These are phyloP conservation scores for Schrenkiella parvula DNA, from an alignment of 345 rosid species.

Conservation along the genomic window DNA sequence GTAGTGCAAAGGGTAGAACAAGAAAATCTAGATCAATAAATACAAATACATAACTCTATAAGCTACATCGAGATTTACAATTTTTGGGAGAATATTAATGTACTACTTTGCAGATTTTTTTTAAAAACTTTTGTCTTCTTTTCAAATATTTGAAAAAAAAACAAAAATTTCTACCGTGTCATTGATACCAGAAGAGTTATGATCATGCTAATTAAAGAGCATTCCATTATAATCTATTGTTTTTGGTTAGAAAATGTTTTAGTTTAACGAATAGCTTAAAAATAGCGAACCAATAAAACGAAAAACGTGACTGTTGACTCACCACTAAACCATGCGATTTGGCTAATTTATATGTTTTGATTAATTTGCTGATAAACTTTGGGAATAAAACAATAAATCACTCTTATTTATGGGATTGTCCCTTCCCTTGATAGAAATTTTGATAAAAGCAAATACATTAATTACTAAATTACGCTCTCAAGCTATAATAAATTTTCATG, in stretches of 20 bases:
- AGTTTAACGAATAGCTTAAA: slow-evolving; percentile 10
- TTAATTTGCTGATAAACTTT: neutral
- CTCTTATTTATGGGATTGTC: neutral
- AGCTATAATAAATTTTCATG: neutral
- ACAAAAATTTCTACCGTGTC: neutral
- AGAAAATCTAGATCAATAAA: slow-evolving; percentile 22
- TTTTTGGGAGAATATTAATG: slow-evolving; percentile 28
- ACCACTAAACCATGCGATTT: slow-evolving; percentile 32
- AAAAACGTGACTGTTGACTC: slow-evolving; percentile 41
- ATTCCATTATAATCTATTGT: too few species aligned
- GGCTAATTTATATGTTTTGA: neutral
- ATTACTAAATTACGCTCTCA: neutral
- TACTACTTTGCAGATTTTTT: neutral
- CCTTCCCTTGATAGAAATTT: neutral
- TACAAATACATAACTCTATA: slow-evolving; percentile 10
- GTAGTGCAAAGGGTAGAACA: neutral
- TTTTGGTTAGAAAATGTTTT: neutral
- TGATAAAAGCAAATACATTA: neutral
- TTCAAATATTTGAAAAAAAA: neutral
- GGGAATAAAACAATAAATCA: neutral
- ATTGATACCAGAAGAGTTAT: neutral
- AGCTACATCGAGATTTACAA: slow-evolving; percentile 29
- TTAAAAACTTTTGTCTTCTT: slow-evolving; percentile 17
- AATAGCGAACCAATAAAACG: slow-evolving; percentile 37
- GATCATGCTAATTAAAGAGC: neutral